These are phyloP conservation scores for Suillus fuscotomentosus DNA, from an alignment of 768 basidiomycete species.

Conservation along the genomic window DNA sequence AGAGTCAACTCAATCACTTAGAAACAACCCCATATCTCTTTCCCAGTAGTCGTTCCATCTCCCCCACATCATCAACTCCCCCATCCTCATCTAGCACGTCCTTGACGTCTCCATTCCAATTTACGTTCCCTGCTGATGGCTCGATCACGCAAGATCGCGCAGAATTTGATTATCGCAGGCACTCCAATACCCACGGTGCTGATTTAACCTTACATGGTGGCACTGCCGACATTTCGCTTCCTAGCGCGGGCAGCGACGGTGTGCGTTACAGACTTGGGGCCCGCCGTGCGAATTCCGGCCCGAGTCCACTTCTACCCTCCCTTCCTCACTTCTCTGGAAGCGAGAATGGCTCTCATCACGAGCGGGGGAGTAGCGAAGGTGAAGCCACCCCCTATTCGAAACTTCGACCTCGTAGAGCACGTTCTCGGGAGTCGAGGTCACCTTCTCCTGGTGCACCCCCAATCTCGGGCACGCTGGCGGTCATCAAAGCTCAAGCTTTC, in stretches of 20 bases:
- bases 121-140: constrained; percentile 56
- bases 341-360: constrained; percentile 51
- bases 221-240: constrained; percentile 66
- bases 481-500: constrained; percentile 90
- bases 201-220: constrained; percentile 74
- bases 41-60: constrained; percentile 68
- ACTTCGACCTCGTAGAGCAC: constrained; percentile 47
- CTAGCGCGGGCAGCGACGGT: constrained; percentile 49
- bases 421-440: constrained; percentile 46
- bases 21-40: constrained; percentile 60
- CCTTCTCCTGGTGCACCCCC: constrained; percentile 46
- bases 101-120: constrained; percentile 66
- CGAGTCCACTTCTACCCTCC: constrained; percentile 45
- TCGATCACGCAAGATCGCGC: constrained; percentile 51
- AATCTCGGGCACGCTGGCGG: constrained; percentile 80
- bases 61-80: constrained; percentile 62
- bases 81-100: constrained; percentile 60
- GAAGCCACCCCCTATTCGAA: constrained; percentile 47
- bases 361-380: constrained; percentile 56
- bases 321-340: constrained; percentile 49
- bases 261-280: constrained; percentile 59
- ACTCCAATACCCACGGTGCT: constrained; percentile 48
- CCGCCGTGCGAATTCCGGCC: constrained; percentile 46
- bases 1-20: constrained; percentile 48
- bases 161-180: constrained; percentile 68